phyloP scores from a whole-genome alignment of 2,329 filamentous ascomycete species.

The Aspergillus japonicus region DNA sequence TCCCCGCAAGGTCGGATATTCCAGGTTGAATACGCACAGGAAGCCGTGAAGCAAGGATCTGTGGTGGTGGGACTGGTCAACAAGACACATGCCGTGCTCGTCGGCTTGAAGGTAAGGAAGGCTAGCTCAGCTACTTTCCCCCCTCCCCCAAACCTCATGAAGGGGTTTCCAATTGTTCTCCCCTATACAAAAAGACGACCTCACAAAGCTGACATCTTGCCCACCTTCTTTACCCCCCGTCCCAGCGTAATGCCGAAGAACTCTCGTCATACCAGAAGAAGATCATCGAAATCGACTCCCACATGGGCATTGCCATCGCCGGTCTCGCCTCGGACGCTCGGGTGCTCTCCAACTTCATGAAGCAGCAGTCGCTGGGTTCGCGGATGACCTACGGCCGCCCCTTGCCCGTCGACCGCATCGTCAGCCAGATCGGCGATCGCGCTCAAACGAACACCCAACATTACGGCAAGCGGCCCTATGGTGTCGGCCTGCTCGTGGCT shows the following conservation, averaged over 20 bases:
- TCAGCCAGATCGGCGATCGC: conserved; percentile 89
- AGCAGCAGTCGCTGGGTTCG: conserved; percentile 94
- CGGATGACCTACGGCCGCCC: conserved; percentile 94
- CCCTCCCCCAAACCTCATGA: neutral
- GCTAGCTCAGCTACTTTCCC: too few relatives aligned
- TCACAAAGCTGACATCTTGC: conserved; percentile 12
- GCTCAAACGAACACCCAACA: conserved; percentile 97
- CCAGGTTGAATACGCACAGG: conserved; percentile 97
- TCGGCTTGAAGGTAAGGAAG: conserved; percentile 82
- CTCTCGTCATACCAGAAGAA: conserved; percentile 99
- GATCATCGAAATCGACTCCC: conserved; percentile 92
- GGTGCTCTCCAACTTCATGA: conserved; percentile 99
- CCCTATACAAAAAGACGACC: neutral
- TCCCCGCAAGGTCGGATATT: conserved; percentile 99
- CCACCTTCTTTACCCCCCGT: neutral
- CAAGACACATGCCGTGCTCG: conserved; percentile 96
- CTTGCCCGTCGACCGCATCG: conserved; percentile 85
- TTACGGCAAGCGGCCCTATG: conserved; percentile 94
- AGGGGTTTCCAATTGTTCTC: neutral
- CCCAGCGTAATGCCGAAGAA: conserved; percentile 94
- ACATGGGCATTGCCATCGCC: conserved; percentile 92
- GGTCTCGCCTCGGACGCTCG: conserved; percentile 96
- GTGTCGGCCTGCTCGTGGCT: conserved; percentile 86
- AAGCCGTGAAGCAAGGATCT: conserved; percentile 98
- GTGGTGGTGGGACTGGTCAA: conserved; percentile 95